Evolutionary conservation across 768 basidiomycete species (phyloP).

Genomic region (Sutorius australiensis): DNA sequence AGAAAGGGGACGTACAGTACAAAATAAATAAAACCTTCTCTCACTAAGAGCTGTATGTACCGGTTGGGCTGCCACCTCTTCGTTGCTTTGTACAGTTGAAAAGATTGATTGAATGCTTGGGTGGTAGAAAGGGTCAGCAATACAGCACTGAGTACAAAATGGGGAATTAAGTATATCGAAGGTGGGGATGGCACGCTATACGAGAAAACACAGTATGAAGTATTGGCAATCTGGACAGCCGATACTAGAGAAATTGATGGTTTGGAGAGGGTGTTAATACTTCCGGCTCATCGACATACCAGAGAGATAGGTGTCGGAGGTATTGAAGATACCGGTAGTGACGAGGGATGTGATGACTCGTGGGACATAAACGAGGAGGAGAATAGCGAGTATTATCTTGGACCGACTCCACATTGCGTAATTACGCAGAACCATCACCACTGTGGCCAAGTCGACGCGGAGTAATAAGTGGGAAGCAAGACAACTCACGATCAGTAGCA

Average conservation of each 20-base stretch:
- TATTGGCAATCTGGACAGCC: neutral
- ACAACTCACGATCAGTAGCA: neutral
- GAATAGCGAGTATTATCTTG: too few species aligned
- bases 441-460: neutral
- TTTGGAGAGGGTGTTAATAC: neutral
- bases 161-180: neutral
- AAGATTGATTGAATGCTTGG: neutral
- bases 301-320: neutral
- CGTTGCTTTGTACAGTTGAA: neutral
- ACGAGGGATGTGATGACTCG: neutral
- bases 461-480: neutral
- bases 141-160: too few species aligned
- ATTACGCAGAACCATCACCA: neutral
- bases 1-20: neutral
- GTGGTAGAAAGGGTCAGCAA: neutral
- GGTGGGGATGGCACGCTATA: neutral
- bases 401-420: too few species aligned
- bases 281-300: neutral
- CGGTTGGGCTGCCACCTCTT: neutral
- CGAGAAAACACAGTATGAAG: neutral
- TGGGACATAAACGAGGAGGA: neutral
- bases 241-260: neutral
- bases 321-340: neutral
- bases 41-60: neutral
- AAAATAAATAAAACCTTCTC: neutral